Percentiles rank a stretch among this genome's conserved stretches.
Conservation (phyloP, 2,329 filamentous ascomycete genomes). For the Periconia sp. region DNA sequence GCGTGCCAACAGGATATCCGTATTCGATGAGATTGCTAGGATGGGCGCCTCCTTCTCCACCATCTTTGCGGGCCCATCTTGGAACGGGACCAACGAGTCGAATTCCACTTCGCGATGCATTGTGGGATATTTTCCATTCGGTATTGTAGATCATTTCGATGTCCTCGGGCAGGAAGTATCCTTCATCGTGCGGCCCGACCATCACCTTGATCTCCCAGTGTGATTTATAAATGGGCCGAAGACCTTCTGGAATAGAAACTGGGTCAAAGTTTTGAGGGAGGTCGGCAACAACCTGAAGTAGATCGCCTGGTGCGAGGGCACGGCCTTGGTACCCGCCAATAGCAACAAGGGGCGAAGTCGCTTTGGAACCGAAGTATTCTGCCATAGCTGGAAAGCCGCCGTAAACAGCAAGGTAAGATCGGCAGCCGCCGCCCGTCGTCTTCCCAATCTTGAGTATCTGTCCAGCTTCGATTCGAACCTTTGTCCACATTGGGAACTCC, state of each 20-base stretch:
- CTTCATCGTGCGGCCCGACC: slow-evolving; percentile 63
- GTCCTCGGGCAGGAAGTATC: slow-evolving; percentile 58
- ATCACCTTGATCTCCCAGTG: slow-evolving; percentile 62
- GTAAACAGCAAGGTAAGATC: slow-evolving; percentile 64
- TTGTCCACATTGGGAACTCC: slow-evolving; percentile 61
- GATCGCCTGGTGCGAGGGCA: slow-evolving; percentile 60
- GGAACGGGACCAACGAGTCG: slow-evolving; percentile 65
- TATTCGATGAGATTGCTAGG: slow-evolving; percentile 61
- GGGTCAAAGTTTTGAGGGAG: slow-evolving; percentile 39
- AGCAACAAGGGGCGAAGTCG: slow-evolving; percentile 62
- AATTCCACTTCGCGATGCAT: slow-evolving; percentile 65
- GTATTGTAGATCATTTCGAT: slow-evolving; percentile 64
- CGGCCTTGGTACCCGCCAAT: slow-evolving; percentile 67
- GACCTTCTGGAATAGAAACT: slow-evolving; percentile 49
- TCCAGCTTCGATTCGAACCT: slow-evolving; percentile 57
- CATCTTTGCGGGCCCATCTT: slow-evolving; percentile 64
- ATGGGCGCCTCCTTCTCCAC: slow-evolving; percentile 68
- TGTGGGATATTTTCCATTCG: slow-evolving; percentile 67
- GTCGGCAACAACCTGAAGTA: slow-evolving; percentile 54
- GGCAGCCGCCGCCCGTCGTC: slow-evolving; percentile 58
- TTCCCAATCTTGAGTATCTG: slow-evolving; percentile 63
- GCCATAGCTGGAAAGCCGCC: slow-evolving; percentile 62
- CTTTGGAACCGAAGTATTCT: slow-evolving; percentile 64
- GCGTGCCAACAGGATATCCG: slow-evolving; percentile 63
- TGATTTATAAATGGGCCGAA: slow-evolving; percentile 57